phyloP scores from a whole-genome alignment of 345 rosid genomes.

The Raphanus sativus region DNA sequence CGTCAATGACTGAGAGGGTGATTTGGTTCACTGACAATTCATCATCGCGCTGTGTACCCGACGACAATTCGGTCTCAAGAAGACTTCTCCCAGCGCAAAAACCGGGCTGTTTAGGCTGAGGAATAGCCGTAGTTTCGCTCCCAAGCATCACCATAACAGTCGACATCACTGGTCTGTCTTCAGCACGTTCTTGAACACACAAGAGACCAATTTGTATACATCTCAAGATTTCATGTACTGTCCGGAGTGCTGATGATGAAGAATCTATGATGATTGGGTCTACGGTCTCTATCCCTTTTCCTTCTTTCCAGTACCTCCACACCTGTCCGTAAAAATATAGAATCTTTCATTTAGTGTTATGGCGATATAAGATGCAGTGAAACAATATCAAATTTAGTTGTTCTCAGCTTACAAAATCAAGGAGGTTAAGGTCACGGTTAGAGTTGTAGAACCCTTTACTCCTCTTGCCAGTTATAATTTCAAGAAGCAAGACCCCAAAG shows the following conservation, averaged over 20 bases:
- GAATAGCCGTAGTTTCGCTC: background rate
- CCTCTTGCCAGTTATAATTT: background rate
- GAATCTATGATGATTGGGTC: background rate
- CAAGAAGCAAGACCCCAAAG: background rate
- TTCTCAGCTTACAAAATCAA: background rate
- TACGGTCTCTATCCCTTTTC: background rate
- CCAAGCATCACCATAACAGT: background rate
- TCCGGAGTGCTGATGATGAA: background rate
- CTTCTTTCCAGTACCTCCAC: background rate
- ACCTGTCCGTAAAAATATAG: background rate
- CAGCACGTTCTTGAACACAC: background rate
- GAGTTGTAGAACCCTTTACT: background rate
- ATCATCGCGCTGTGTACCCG: background rate
- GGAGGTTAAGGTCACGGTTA: background rate
- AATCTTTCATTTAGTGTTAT: background rate
- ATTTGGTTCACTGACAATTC: background rate
- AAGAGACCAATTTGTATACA: background rate
- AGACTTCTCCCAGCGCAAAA: background rate
- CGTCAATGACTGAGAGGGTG: background rate
- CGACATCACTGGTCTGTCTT: background rate
- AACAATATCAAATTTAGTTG: background rate
- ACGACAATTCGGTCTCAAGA: background rate
- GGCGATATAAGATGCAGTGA: background rate
- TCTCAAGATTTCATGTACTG: background rate
- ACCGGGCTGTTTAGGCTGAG: background rate